Conservation (phyloP, 805 yeast genomes). For the Metschnikowia colocasiae region DNA sequence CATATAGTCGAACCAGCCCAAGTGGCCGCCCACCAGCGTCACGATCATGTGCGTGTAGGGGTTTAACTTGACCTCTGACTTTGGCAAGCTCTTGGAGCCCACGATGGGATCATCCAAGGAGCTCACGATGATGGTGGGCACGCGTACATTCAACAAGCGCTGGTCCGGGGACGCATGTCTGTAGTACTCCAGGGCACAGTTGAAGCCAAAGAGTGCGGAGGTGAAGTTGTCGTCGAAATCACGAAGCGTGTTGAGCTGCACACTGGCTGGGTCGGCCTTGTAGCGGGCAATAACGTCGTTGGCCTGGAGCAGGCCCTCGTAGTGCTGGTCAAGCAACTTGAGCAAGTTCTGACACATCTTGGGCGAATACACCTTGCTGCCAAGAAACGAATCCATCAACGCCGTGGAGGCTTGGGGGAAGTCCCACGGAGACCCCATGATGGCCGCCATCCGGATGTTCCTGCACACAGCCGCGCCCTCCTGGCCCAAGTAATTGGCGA, state of each 20-base stretch:
- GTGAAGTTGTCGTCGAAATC: constrained; percentile 66
- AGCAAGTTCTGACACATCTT: constrained; percentile 40
- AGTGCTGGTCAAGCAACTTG: constrained; percentile 29
- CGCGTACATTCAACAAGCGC: constrained; percentile 51
- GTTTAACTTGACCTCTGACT: constrained; percentile 45
- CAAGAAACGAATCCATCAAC: constrained; percentile 34
- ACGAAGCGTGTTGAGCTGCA: constrained; percentile 35
- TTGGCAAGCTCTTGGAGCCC: constrained; percentile 51
- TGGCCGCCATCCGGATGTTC: constrained; percentile 54
- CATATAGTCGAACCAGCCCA: constrained; percentile 44
- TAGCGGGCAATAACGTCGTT: constrained; percentile 25
- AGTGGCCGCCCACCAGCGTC: constrained; percentile 70
- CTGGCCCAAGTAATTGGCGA: constrained; percentile 68
- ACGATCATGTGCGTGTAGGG: constrained; percentile 57
- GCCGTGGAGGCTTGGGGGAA: constrained; percentile 51
- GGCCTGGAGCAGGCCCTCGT: constrained; percentile 24
- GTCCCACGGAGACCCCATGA: constrained; percentile 74
- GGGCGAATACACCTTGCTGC: constrained; percentile 40
- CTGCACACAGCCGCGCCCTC: constrained; percentile 47
- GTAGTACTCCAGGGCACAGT: constrained; percentile 59
- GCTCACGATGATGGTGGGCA: constrained; percentile 60
- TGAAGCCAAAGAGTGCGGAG: constrained; percentile 58
- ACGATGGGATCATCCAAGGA: constrained; percentile 69
- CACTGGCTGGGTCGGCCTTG: constrained; percentile 28
- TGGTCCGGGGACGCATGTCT: constrained; percentile 61